These are phyloP conservation scores for Arthrobotrys pseudoclavata DNA, from an alignment of 2,329 filamentous ascomycete genomes.

Conservation along the genomic window DNA sequence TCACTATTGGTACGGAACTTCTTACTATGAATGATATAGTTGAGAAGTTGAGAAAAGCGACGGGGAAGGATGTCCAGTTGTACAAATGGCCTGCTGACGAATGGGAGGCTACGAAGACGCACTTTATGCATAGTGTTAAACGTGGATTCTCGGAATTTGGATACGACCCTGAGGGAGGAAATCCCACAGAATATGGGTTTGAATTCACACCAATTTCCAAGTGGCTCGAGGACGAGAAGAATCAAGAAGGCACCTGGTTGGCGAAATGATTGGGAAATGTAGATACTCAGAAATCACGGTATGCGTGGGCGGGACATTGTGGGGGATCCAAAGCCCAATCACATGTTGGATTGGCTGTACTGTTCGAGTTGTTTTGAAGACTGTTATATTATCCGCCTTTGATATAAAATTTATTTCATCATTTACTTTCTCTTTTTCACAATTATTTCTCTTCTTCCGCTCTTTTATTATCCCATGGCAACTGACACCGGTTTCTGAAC, in stretches of 20 bases:
- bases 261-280: background rate
- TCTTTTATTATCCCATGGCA: too few relatives aligned
- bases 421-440: too few relatives aligned
- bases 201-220: conserved; percentile 46
- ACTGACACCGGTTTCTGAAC: too few relatives aligned
- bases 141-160: conserved; percentile 26
- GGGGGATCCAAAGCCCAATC: too few relatives aligned
- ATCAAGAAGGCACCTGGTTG: conserved; percentile 47
- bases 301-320: too few relatives aligned
- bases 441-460: too few relatives aligned
- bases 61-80: conserved; percentile 45
- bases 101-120: conserved; percentile 44
- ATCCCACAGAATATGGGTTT: conserved; percentile 31
- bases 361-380: too few relatives aligned
- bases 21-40: conserved; percentile 25
- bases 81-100: conserved; percentile 54
- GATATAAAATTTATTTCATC: too few relatives aligned
- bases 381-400: too few relatives aligned
- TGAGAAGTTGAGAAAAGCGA: conserved; percentile 44
- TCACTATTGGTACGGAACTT: conserved; percentile 43
- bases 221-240: conserved; percentile 42
- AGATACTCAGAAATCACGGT: background rate
- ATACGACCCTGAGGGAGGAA: conserved; percentile 44
- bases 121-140: conserved; percentile 32
- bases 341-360: too few relatives aligned